Evolutionary conservation across 768 basidiomycete genomes (phyloP).

Genomic region (Leucocoprinus birnbaumii): DNA sequence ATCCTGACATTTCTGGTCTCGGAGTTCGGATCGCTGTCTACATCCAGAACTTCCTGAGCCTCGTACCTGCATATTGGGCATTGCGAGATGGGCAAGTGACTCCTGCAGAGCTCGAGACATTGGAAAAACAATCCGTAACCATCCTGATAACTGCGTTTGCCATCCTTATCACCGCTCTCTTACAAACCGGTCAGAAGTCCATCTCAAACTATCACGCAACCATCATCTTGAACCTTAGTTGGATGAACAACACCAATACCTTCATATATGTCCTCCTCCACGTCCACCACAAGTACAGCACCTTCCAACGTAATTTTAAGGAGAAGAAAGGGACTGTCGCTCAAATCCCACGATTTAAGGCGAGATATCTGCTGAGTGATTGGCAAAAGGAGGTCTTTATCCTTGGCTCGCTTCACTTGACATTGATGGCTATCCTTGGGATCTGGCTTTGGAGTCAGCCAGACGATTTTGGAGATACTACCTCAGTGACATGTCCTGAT

Average conservation of each 20-base stretch:
- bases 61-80: slow-evolving; percentile 19
- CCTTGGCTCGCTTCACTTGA: no score
- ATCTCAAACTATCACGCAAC: slow-evolving; percentile 17
- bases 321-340: no score
- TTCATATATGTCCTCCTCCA: slow-evolving; percentile 11
- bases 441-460: no score
- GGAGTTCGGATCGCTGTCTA: slow-evolving; percentile 26
- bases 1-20: slow-evolving; percentile 16
- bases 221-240: slow-evolving; percentile 24
- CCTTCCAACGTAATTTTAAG: no score
- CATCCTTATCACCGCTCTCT: slow-evolving; percentile 21
- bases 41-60: slow-evolving; percentile 21
- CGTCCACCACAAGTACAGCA: no score
- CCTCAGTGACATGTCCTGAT: no score
- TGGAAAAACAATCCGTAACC: slow-evolving; percentile 11
- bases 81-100: slow-evolving; percentile 19
- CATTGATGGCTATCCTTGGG: no score
- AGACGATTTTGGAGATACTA: no score
- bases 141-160: slow-evolving; percentile 23
- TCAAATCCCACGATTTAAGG: no score
- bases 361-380: no score
- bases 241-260: slow-evolving; percentile 24
- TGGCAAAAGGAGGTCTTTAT: no score
- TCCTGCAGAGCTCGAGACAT: slow-evolving; percentile 15
- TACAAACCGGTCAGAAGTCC: slow-evolving; percentile 15